phyloP scores from a whole-genome alignment of 441 rosid genomes.

The Euphorbia celastroides region DNA sequence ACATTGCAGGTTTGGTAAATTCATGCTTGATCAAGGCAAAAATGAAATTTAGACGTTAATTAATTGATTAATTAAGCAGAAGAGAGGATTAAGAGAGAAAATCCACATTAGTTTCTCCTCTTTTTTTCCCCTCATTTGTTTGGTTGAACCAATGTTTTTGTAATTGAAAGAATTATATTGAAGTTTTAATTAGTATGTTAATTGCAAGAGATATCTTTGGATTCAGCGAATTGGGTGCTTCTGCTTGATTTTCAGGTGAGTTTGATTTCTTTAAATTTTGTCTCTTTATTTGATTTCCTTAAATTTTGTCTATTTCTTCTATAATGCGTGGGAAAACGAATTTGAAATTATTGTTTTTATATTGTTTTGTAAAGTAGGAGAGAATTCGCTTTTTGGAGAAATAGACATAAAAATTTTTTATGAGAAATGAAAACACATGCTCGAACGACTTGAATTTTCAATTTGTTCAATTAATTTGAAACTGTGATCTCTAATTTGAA shows the following conservation, averaged over 20 bases:
- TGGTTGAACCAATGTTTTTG: not conserved
- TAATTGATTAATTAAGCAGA: not conserved
- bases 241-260: not conserved
- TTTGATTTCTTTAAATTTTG: not conserved
- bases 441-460: too few relatives aligned
- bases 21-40: constrained; percentile 4
- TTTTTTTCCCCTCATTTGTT: not conserved
- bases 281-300: too few relatives aligned
- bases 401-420: too few relatives aligned
- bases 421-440: too few relatives aligned
- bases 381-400: too few relatives aligned
- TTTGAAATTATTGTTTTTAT: too few relatives aligned
- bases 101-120: not conserved
- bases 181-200: not conserved
- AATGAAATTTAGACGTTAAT: not conserved
- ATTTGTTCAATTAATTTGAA: too few relatives aligned
- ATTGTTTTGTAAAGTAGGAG: too few relatives aligned
- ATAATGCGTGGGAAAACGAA: too few relatives aligned
- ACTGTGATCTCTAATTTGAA: too few relatives aligned
- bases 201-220: not conserved
- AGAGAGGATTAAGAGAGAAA: not conserved
- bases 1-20: constrained; percentile 1
- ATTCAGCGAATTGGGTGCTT: not conserved
- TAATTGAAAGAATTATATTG: not conserved
- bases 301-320: too few relatives aligned